phyloP scores from a whole-genome alignment of 2,329 filamentous ascomycete genomes.

The Massarina eburnea region DNA sequence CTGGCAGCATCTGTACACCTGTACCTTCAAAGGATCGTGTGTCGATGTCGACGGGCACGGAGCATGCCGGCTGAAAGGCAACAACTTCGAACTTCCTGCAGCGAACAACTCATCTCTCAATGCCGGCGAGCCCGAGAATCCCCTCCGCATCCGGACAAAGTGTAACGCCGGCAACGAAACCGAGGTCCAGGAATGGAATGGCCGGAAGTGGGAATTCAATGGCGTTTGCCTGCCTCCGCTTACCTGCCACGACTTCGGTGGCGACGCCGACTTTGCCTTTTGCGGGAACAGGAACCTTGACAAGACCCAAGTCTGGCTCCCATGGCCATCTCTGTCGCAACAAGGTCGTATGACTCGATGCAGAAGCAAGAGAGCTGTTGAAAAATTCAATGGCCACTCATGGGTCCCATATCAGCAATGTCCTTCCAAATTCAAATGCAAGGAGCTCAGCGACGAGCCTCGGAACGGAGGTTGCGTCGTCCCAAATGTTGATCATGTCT shows the following conservation, averaged over 20 bases:
- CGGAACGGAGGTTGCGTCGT: slow-evolving; percentile 4
- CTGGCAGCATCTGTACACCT: slow-evolving; percentile 5
- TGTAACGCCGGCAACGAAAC: slow-evolving; percentile 9
- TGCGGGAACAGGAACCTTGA: not conserved
- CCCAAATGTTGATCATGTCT: not conserved
- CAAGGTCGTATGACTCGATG: slow-evolving; percentile 3
- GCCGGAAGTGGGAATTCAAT: slow-evolving; percentile 1
- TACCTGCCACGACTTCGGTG: slow-evolving; percentile 6
- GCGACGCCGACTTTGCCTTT: not conserved
- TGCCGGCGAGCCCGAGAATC: not conserved
- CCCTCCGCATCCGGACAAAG: not conserved
- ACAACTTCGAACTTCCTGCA: not conserved
- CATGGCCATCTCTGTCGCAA: slow-evolving; percentile 4
- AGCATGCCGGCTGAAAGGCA: slow-evolving; percentile 1
- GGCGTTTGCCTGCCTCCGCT: slow-evolving; percentile 11
- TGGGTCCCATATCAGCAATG: slow-evolving; percentile 6
- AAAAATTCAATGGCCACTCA: slow-evolving; percentile 1
- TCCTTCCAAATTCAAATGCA: not conserved
- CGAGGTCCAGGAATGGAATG: slow-evolving; percentile 7
- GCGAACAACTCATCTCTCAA: not conserved
- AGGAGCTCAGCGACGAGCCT: not conserved
- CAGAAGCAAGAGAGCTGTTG: not conserved
- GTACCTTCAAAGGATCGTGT: not conserved
- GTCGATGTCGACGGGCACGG: slow-evolving; percentile 7
- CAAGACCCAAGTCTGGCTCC: slow-evolving; percentile 1